These are phyloP conservation scores for Didymellaceae sp. DNA, from an alignment of 2,329 filamentous ascomycete species.

Conservation along the genomic window DNA sequence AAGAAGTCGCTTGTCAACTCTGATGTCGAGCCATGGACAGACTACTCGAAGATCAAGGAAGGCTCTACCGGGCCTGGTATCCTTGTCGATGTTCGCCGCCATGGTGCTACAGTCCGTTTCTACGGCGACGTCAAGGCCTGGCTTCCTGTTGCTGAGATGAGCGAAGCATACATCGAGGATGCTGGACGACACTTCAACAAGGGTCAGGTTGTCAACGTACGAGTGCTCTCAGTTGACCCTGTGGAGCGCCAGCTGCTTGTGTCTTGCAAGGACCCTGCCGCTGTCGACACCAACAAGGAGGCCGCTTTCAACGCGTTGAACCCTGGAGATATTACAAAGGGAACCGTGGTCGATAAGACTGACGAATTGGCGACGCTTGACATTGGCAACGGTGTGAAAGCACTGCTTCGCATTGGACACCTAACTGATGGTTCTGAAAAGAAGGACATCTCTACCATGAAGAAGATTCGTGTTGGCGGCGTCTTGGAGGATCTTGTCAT, in stretches of 20 bases:
- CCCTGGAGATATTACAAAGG: conserved; percentile 76
- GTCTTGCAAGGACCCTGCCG: conserved; percentile 88
- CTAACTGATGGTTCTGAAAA: conserved; percentile 82
- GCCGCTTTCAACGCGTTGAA: conserved; percentile 74
- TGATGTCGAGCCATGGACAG: conserved; percentile 77
- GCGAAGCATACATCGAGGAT: conserved; percentile 91
- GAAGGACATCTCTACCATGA: conserved; percentile 78
- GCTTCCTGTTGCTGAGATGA: conserved; percentile 95
- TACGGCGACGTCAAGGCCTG: conserved; percentile 85
- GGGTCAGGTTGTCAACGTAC: conserved; percentile 90
- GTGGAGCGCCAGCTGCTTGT: conserved; percentile 77
- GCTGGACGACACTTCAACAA: conserved; percentile 86
- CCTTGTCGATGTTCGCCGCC: conserved; percentile 77
- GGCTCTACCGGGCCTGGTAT: conserved; percentile 85
- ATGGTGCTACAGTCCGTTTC: conserved; percentile 90
- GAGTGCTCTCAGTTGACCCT: conserved; percentile 80
- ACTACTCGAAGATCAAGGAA: conserved; percentile 74
- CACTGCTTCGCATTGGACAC: conserved; percentile 76
- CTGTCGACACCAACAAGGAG: conserved; percentile 78
- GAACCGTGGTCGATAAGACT: conserved; percentile 63
- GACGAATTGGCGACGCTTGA: conserved; percentile 66
- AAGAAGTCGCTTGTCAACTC: conserved; percentile 96
- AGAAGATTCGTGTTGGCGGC: conserved; percentile 84
- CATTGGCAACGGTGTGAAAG: conserved; percentile 77
- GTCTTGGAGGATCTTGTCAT: conserved; percentile 81